These are phyloP conservation scores for Phylloporus rhodoxanthus DNA, from an alignment of 768 basidiomycete genomes.

Conservation along the genomic window DNA sequence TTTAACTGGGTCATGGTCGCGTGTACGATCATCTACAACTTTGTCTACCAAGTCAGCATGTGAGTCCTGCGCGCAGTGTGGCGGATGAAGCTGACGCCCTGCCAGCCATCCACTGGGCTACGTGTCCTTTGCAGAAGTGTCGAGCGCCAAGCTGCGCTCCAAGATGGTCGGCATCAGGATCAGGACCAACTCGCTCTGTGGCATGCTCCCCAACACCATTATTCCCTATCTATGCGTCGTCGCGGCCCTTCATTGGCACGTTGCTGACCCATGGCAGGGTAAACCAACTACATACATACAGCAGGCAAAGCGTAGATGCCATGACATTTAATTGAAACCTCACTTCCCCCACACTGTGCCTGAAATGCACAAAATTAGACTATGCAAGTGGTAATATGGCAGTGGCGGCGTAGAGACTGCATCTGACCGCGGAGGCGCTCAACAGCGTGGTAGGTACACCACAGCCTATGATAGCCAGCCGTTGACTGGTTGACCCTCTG, in stretches of 20 bases:
- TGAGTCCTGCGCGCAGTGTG: slow-evolving; percentile 1
- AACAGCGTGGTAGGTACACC: too few relatives aligned
- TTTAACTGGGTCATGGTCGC: slow-evolving; percentile 27
- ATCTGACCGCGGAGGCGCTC: too few relatives aligned
- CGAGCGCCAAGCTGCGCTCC: slow-evolving; percentile 27
- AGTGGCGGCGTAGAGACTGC: too few relatives aligned
- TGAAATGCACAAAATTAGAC: too few relatives aligned
- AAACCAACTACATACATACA: too few relatives aligned
- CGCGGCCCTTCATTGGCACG: not conserved
- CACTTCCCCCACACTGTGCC: too few relatives aligned
- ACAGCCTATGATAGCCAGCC: too few relatives aligned
- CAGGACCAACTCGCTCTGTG: slow-evolving; percentile 21
- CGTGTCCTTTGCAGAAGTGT: slow-evolving; percentile 26
- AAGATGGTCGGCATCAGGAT: slow-evolving; percentile 27
- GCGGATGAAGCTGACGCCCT: not conserved
- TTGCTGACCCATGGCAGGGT: too few relatives aligned
- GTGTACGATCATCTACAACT: slow-evolving; percentile 25
- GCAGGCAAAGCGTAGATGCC: too few relatives aligned
- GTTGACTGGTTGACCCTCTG: too few relatives aligned
- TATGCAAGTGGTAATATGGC: too few relatives aligned
- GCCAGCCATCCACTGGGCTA: slow-evolving; percentile 24
- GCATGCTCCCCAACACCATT: slow-evolving; percentile 22
- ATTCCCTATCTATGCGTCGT: slow-evolving; percentile 24
- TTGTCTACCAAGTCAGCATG: slow-evolving; percentile 25
- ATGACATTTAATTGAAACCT: too few relatives aligned